Conservation (phyloP, 768 basidiomycete species). For the Boletus sp. region DNA sequence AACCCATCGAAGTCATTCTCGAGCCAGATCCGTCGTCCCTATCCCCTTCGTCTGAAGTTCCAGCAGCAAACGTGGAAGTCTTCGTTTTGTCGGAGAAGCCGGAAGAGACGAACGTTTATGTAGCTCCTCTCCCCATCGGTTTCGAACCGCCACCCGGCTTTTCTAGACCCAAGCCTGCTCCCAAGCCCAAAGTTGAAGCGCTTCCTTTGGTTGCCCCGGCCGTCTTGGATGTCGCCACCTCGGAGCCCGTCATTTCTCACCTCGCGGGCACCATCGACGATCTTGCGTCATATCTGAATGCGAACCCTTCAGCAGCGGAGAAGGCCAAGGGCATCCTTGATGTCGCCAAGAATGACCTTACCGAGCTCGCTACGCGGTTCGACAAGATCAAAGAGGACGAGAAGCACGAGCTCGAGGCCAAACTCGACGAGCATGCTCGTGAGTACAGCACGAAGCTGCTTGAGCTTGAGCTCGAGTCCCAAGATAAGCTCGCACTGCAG, state of each 20-base stretch:
- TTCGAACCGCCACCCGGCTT: slow-evolving; percentile 94
- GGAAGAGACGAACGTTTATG: slow-evolving; percentile 44
- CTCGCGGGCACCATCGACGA: slow-evolving; percentile 91
- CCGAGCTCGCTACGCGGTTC: slow-evolving; percentile 70
- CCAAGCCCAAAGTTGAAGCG: slow-evolving; percentile 31
- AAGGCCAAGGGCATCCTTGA: slow-evolving; percentile 75
- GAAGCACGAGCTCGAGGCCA: slow-evolving; percentile 55
- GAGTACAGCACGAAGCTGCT: slow-evolving; percentile 81
- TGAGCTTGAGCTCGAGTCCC: slow-evolving; percentile 80
- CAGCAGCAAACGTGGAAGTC: slow-evolving; percentile 24
- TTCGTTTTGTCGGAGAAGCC: slow-evolving; percentile 24
- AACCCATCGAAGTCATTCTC: slow-evolving; percentile 31
- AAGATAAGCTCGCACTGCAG: slow-evolving; percentile 80
- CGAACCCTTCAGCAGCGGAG: slow-evolving; percentile 62
- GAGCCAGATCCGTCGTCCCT: slow-evolving; percentile 25
- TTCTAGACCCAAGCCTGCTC: slow-evolving; percentile 54
- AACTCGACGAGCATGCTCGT: slow-evolving; percentile 76
- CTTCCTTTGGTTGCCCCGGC: slow-evolving; percentile 82
- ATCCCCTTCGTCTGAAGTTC: slow-evolving; percentile 26
- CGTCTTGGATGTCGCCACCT: slow-evolving; percentile 63
- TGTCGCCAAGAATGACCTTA: slow-evolving; percentile 77
- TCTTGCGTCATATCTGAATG: slow-evolving; percentile 78
- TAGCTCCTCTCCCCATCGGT: slow-evolving; percentile 79
- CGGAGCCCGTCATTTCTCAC: slow-evolving; percentile 91
- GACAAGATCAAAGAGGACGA: slow-evolving; percentile 80